Percentiles rank a stretch among this genome's conserved stretches.
These are phyloP conservation scores for Spiraea crenata DNA, from an alignment of 331 rosid species.

Conservation along the genomic window DNA sequence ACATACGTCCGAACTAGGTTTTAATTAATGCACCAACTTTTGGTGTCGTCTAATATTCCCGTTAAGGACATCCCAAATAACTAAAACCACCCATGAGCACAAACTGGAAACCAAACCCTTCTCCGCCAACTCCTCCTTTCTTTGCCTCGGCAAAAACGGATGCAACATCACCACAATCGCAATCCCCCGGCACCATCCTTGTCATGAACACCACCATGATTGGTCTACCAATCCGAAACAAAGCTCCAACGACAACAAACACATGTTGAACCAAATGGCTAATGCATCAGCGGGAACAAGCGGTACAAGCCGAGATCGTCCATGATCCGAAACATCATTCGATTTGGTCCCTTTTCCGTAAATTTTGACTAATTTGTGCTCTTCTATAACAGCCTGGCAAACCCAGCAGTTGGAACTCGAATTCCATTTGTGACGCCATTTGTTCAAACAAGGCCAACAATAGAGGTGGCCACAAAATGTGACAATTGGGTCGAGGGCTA, in stretches of 20 bases:
- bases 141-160: conserved; percentile 13
- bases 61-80: conserved; percentile 13
- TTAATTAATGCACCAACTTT: neutral
- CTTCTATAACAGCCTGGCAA: conserved; percentile 31
- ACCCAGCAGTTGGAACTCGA: conserved; percentile 23
- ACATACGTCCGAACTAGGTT: too few species aligned
- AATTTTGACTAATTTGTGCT: conserved; percentile 31
- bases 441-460: conserved; percentile 14
- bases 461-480: conserved; percentile 20
- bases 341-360: conserved; percentile 24
- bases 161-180: conserved; percentile 11
- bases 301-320: neutral
- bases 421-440: conserved; percentile 28
- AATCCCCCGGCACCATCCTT: neutral
- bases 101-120: conserved; percentile 14
- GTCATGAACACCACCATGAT: conserved; percentile 5
- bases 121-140: conserved; percentile 8
- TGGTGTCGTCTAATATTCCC: conserved; percentile 2
- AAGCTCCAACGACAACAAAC: neutral
- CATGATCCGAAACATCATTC: too few species aligned
- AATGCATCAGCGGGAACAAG: too few species aligned
- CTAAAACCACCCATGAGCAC: conserved; percentile 9
- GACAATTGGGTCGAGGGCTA: conserved; percentile 3
- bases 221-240: conserved; percentile 1
- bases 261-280: neutral